Evolutionary conservation across 768 basidiomycete genomes (phyloP), one percentile per base, ranked within the genome.

Genomic region (Mycena maculata): DNA sequence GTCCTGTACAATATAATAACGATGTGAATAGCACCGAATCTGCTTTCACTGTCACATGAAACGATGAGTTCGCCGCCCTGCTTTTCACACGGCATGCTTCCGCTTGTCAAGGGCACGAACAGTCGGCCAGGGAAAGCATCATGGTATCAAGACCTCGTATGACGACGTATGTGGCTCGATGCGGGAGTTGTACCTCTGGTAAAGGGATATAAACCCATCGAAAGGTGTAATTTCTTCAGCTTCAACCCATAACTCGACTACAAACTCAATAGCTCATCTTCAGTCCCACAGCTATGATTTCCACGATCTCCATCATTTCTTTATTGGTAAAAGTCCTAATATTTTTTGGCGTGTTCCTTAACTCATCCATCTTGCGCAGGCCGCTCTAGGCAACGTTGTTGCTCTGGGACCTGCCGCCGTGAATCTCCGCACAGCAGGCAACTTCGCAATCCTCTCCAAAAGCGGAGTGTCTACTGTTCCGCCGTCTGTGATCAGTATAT

Each of bases 381-480:
- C 48, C 25, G 28, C 28, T 31, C 25, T 49, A 10, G 23, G 27
- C 39, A 42, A 39, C 16, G 54, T 56, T 23, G 23, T 39, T 13
- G 53, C 53, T 25, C 33, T 54, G 4, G 53, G 53, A 23, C 53
- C 53, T 25, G 53, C 54, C 39, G 54, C 54, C 15, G 54, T 56
- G 2, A 56, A 56, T 20, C 27, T 56, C 4, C 23, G 54, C 22
- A 56, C 54, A 1, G 54, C 54, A 3, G 54, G 22, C 38, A 56
- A 56, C 15, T 42, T 8, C 25, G 54, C 38, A 16, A 56, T 56
- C 39, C 54, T 55, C 13, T 13, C 54, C 38, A 10, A 55, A 55
- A 42, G 22, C n/a, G 53, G 53, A 22, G 23, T 54, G 3, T 23
- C 53, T 27, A 38, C 36, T 4, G n/a, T 54, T 8, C 39, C 39